A percentile compares a stretch with the other conserved stretches of the same genome.
Evolutionary conservation across 768 basidiomycete genomes (phyloP).

Genomic region (Lentinula raphanica): DNA sequence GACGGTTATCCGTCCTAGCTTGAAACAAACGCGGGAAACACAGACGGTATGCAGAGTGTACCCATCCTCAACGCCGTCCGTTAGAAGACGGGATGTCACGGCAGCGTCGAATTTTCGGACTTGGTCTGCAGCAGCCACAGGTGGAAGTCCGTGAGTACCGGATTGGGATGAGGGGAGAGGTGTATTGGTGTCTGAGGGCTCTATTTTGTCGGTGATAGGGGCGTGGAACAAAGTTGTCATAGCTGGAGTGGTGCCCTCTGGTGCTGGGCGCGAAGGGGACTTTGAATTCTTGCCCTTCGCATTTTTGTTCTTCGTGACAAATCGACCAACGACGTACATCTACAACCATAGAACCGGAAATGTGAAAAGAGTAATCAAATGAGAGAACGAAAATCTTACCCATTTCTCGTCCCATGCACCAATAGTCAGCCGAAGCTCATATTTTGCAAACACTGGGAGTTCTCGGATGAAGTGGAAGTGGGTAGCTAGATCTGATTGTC

Average conservation of each 20-base stretch:
- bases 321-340: constrained; percentile 43
- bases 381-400: constrained; percentile 29
- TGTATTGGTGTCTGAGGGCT: background rate
- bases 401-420: constrained; percentile 52
- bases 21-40: constrained; percentile 64
- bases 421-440: constrained; percentile 39
- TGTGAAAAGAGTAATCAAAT: background rate
- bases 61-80: constrained; percentile 31
- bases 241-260: background rate
- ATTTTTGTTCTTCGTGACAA: constrained; percentile 31
- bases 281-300: background rate
- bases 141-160: background rate
- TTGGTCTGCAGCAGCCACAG: constrained; percentile 39
- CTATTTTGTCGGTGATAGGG: background rate
- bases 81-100: constrained; percentile 8
- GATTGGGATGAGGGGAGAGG: background rate
- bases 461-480: constrained; percentile 48
- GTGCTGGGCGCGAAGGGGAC: background rate
- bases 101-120: background rate
- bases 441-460: constrained; percentile 38
- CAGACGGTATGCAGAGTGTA: constrained; percentile 52
- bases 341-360: constrained; percentile 12
- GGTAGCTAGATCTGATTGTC: constrained; percentile 27
- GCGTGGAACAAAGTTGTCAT: background rate
- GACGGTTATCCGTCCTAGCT: constrained; percentile 65